phyloP scores from a whole-genome alignment of 257 asterid genomes.

The Misopates orontium region DNA sequence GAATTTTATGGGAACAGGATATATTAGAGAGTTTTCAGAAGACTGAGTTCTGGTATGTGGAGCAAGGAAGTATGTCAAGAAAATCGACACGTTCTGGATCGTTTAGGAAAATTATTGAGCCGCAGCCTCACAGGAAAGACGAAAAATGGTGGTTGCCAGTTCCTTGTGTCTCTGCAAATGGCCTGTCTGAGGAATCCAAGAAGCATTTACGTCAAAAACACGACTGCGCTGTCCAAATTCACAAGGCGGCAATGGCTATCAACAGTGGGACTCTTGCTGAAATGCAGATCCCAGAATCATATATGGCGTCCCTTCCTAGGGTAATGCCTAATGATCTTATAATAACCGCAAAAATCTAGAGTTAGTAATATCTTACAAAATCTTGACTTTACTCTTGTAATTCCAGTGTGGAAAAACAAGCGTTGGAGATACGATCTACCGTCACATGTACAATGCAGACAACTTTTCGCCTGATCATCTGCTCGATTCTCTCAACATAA shows the following conservation, averaged over 20 bases:
- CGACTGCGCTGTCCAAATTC: constrained; percentile 75
- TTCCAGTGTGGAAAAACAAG: constrained; percentile 81
- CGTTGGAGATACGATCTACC: constrained; percentile 73
- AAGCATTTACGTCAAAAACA: constrained; percentile 63
- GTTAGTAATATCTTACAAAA: neutral
- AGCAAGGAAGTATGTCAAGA: constrained; percentile 67
- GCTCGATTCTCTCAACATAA: constrained; percentile 58
- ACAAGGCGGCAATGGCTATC: constrained; percentile 91
- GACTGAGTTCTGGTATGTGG: constrained; percentile 88
- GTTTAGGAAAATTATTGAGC: constrained; percentile 51
- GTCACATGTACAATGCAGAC: constrained; percentile 57
- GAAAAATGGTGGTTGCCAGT: constrained; percentile 96
- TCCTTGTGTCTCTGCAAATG: constrained; percentile 65
- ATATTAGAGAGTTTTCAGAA: constrained; percentile 71
- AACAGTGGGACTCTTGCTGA: constrained; percentile 74
- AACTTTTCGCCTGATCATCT: constrained; percentile 66
- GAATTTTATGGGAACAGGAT: constrained; percentile 47
- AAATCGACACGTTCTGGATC: constrained; percentile 69
- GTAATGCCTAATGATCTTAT: constrained; percentile 30
- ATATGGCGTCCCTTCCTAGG: constrained; percentile 85
- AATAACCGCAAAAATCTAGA: neutral
- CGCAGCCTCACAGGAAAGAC: constrained; percentile 63
- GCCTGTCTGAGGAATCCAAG: constrained; percentile 67
- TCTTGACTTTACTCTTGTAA: neutral
- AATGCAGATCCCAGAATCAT: constrained; percentile 84